Base-by-base conservation (phyloP, 164 flowering plant genomes). In the Vitis cinerea region DNA sequence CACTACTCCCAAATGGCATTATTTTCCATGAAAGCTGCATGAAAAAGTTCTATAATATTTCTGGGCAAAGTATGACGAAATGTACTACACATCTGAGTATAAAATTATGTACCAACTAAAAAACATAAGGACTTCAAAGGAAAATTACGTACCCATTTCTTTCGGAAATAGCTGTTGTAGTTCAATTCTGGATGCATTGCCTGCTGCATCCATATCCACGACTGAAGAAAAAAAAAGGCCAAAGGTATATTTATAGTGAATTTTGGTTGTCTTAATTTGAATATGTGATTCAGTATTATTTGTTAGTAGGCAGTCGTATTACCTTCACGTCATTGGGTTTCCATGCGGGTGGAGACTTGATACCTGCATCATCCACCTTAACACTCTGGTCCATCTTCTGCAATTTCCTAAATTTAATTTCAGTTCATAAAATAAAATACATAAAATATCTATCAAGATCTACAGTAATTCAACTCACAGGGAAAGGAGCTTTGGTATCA, bases 171-270 rank as follows among this genome's bases (percentile, higher is more conserved):
- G 70, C 87, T 80, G 72, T 78, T 81, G 77, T 92, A 92, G 76
- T 92, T 95, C 62, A 95, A 61, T 64, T 95, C 99, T 0, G 99
- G 99, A 79, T 95, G 99, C 88, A 95, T 91, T 8, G 98, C 93
- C 81, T 92, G 97, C 71, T 95, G 99, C 85, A 95, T 84, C 98
- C 92, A 93, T 81, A 95, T 91, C 97, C 94, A 95, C 23, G 99
- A 91, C 99, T 95, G 78, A 58, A 71, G 50, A 52, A 15, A 47
- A 29, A 29, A 58, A 8, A 14, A 49, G 23, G 27, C 27, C 27
- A 64, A 17, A 48, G 12, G 10, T 7, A 56, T 61, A 44, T 37
- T 37, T 37, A 6, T 3, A 3, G 7, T 37, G 44, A 37, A 37
- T 37, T 37, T 4, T 37, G 4, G 44, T 37, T 37, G 44, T 37